Percentiles rank a stretch among this genome's conserved stretches.
phyloP scores from a whole-genome alignment of 164 flowering plant species.

The Litsea cubeba region DNA sequence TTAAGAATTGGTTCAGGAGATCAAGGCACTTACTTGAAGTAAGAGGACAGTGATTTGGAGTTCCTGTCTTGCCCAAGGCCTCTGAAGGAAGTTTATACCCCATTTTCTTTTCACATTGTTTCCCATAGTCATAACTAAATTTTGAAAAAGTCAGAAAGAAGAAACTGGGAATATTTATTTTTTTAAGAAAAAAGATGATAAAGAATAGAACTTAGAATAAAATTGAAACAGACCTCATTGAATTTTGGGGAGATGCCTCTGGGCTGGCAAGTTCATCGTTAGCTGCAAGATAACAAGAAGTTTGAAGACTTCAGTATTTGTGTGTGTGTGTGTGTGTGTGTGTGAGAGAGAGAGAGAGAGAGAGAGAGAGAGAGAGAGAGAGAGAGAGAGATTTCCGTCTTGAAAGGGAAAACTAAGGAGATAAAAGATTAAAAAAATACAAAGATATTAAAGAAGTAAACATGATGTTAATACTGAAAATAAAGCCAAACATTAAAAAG shows the following conservation, averaged over 20 bases:
- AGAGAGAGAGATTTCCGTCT: too few species aligned
- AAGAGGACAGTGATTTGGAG: slow-evolving; percentile 14
- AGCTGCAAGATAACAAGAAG: slow-evolving; percentile 10
- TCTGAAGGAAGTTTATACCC: slow-evolving; percentile 8
- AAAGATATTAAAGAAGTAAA: too few species aligned
- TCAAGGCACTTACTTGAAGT: neutral
- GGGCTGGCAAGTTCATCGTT: slow-evolving; percentile 12
- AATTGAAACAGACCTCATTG: slow-evolving; percentile 13
- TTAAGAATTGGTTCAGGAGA: neutral
- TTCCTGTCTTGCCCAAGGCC: slow-evolving; percentile 17
- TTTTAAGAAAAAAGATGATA: neutral
- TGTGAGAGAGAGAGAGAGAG: slow-evolving; percentile 1
- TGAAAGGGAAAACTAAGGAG: too few species aligned
- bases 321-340: neutral
- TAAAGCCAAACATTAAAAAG: too few species aligned
- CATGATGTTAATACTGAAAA: too few species aligned
- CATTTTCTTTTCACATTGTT: slow-evolving; percentile 1
- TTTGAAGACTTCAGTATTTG: neutral
- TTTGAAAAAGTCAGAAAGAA: slow-evolving; percentile 1
- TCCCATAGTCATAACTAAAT: slow-evolving; percentile 9
- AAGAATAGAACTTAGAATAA: neutral
- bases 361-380: slow-evolving; percentile 1
- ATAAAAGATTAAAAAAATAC: too few species aligned
- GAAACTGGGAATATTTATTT: neutral
- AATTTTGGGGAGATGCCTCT: slow-evolving; percentile 5